A percentile compares a stretch with the other conserved stretches of the same genome.
These are phyloP conservation scores for Pythium dissotocum DNA, from an alignment of 352 stramenopile genomes.

Conservation along the genomic window DNA sequence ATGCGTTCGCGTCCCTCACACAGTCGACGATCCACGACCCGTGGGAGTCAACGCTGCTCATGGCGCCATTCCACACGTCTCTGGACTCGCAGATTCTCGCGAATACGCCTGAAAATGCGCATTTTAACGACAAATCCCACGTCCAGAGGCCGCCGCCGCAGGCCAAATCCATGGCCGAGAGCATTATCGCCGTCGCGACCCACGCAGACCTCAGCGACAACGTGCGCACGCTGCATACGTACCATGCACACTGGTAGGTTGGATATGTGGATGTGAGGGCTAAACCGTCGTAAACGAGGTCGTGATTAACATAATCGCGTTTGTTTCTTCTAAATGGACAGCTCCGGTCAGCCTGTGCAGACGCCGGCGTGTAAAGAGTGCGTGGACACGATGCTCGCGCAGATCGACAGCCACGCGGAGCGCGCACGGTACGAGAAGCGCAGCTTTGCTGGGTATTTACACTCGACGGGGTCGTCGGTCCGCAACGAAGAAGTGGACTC, in stretches of 20 bases:
- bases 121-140: slow-evolving; percentile 26
- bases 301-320: not conserved
- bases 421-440: slow-evolving; percentile 75
- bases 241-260: slow-evolving; percentile 70
- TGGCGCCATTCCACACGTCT: slow-evolving; percentile 5
- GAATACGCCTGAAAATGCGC: slow-evolving; percentile 6
- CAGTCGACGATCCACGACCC: slow-evolving; percentile 31
- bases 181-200: slow-evolving; percentile 59
- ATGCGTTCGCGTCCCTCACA: slow-evolving; percentile 30
- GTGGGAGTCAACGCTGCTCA: slow-evolving; percentile 28
- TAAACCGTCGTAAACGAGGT: not conserved
- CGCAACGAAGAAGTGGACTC: slow-evolving; percentile 60
- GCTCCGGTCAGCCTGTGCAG: slow-evolving; percentile 53
- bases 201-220: slow-evolving; percentile 78
- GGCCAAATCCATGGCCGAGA: slow-evolving; percentile 44
- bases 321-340: slow-evolving; percentile 21
- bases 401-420: slow-evolving; percentile 76
- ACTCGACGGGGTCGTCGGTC: slow-evolving; percentile 47
- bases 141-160: slow-evolving; percentile 22
- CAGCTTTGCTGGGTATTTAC: slow-evolving; percentile 54
- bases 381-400: slow-evolving; percentile 68
- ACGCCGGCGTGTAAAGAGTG: slow-evolving; percentile 77
- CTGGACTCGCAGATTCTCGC: slow-evolving; percentile 17
- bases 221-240: slow-evolving; percentile 63
- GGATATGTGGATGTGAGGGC: not conserved